Evolutionary conservation across 148 eudicot genomes (phyloP).

Genomic region (Fagopyrum esculentum): DNA sequence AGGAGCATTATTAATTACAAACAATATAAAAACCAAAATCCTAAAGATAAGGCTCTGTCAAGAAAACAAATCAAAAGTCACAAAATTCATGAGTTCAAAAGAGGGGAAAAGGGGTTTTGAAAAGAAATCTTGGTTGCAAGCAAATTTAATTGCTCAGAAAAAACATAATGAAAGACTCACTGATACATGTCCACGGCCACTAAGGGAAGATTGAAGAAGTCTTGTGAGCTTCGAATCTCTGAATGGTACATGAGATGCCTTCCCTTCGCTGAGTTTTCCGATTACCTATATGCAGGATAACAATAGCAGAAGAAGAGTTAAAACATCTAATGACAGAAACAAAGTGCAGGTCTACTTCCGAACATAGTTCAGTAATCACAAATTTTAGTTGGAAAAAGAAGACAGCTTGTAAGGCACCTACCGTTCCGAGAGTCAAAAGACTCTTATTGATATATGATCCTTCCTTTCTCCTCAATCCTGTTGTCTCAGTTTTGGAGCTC

Average conservation of each 20-base stretch:
- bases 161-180: conserved; percentile 33
- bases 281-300: conserved; percentile 38
- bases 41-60: not conserved
- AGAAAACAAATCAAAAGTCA: not conserved
- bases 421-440: conserved; percentile 80
- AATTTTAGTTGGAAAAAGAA: not conserved
- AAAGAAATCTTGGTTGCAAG: not conserved
- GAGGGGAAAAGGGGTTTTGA: not conserved
- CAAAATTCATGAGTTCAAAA: not conserved
- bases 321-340: not conserved
- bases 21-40: not conserved
- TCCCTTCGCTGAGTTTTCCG: conserved; percentile 65
- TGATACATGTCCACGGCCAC: conserved; percentile 75
- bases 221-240: conserved; percentile 83
- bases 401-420: conserved; percentile 29
- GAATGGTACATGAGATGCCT: conserved; percentile 65
- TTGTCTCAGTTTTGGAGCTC: conserved; percentile 81
- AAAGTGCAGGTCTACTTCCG: not conserved
- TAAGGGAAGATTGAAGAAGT: conserved; percentile 67
- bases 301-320: not conserved
- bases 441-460: conserved; percentile 82
- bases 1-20: not conserved
- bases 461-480: conserved; percentile 71
- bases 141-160: not conserved
- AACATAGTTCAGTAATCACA: not conserved